A percentile compares a stretch with the other conserved stretches of the same genome.
Conservation (phyloP, 257 asterid species). For the Euphrasia confusa region DNA sequence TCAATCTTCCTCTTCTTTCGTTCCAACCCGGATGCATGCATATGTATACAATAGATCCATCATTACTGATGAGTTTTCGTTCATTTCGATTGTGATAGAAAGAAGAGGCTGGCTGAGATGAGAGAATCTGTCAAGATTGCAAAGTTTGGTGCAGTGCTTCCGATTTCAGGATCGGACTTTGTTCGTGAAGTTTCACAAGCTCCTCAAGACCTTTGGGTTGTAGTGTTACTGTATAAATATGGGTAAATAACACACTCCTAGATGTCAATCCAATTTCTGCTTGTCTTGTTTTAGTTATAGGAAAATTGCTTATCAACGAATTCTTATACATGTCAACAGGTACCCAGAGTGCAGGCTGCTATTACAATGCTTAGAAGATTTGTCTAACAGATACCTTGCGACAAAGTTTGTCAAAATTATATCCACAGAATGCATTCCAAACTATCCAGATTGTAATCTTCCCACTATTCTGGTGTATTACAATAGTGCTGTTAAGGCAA, state of each 20-base stretch:
- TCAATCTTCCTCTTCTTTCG: too few species aligned
- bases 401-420: constrained; percentile 88
- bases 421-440: constrained; percentile 94
- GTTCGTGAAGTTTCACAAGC: constrained; percentile 98
- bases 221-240: constrained; percentile 76
- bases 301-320: not conserved
- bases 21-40: too few species aligned
- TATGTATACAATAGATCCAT: not conserved
- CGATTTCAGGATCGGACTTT: constrained; percentile 93
- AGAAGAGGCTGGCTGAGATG: constrained; percentile 84
- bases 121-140: constrained; percentile 71
- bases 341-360: constrained; percentile 71
- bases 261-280: not conserved
- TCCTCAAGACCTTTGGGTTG: constrained; percentile 88
- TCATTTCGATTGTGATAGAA: constrained; percentile 42
- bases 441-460: constrained; percentile 86
- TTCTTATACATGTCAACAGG: constrained; percentile 26
- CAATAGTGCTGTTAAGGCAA: constrained; percentile 81
- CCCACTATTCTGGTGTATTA: constrained; percentile 87
- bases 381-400: constrained; percentile 72
- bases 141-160: constrained; percentile 77
- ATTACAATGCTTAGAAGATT: constrained; percentile 71
- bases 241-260: constrained; percentile 46
- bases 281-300: not conserved
- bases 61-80: constrained; percentile 8